Evolutionary conservation across 352 stramenopile species (phyloP).

Genomic region (Pythium chondricola): DNA sequence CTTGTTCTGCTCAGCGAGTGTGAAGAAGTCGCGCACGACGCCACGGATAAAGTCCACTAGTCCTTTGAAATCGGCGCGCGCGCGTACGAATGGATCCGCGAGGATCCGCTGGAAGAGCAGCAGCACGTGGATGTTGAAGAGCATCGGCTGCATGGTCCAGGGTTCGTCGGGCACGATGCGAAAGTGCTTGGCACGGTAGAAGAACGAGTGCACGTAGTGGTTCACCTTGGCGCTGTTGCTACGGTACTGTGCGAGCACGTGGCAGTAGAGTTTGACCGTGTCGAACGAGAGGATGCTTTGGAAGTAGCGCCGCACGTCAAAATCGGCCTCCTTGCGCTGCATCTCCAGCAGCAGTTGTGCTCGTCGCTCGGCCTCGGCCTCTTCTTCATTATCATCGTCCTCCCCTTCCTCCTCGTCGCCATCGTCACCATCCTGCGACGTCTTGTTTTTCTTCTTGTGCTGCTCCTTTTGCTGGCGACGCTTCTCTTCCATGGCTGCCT

Average conservation of each 20-base stretch:
- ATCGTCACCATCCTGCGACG: conserved; percentile 23
- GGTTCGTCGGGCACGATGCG: conserved; percentile 63
- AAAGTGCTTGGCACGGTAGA: conserved; percentile 82
- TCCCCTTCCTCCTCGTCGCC: conserved; percentile 27
- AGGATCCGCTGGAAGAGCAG: conserved; percentile 82
- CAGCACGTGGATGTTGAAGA: conserved; percentile 82
- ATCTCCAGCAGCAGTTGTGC: conserved; percentile 74
- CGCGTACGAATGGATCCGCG: conserved; percentile 65
- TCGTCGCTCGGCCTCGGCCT: conserved; percentile 68
- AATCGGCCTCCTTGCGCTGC: conserved; percentile 82
- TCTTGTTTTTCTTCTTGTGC: conserved; percentile 46
- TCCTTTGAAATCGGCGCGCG: conserved; percentile 44
- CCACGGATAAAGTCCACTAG: conserved; percentile 79
- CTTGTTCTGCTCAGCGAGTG: conserved; percentile 70
- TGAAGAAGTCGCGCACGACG: conserved; percentile 76
- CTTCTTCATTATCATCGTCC: conserved; percentile 49
- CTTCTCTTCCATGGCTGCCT: conserved; percentile 50
- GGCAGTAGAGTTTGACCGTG: conserved; percentile 81
- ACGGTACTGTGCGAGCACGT: conserved; percentile 59
- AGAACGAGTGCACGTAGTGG: conserved; percentile 86
- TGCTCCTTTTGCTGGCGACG: conserved; percentile 15
- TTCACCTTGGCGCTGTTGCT: conserved; percentile 81
- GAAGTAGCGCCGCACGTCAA: conserved; percentile 82
- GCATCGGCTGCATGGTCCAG: conserved; percentile 80
- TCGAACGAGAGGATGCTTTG: conserved; percentile 72